These are phyloP conservation scores for Ananas comosus DNA, from an alignment of 176 grass and related monocot genomes.

Conservation along the genomic window DNA sequence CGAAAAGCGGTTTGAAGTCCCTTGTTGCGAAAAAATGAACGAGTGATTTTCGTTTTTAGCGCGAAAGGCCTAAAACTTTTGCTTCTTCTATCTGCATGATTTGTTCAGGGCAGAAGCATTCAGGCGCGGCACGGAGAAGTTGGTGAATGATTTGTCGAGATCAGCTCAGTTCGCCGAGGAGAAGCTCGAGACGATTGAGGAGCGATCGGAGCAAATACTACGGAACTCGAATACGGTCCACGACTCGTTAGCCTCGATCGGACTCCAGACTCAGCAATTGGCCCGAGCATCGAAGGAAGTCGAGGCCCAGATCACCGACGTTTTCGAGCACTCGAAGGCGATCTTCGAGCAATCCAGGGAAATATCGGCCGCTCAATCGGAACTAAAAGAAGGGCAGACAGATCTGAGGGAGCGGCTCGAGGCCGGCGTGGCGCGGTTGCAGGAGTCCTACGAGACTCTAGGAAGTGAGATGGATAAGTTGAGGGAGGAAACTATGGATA, in stretches of 20 bases:
- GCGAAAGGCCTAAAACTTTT: neutral
- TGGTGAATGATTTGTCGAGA: slow-evolving; percentile 60
- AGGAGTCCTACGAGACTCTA: slow-evolving; percentile 48
- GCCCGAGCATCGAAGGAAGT: slow-evolving; percentile 24
- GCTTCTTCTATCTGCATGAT: neutral
- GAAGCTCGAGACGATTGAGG: slow-evolving; percentile 62
- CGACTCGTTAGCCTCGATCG: slow-evolving; percentile 43
- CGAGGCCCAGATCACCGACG: slow-evolving; percentile 32
- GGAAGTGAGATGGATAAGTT: slow-evolving; percentile 53
- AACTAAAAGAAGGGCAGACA: slow-evolving; percentile 43
- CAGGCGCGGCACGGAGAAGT: slow-evolving; percentile 57
- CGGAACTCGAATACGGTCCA: slow-evolving; percentile 36
- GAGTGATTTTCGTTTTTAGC: neutral
- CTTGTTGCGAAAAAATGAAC: too few relatives aligned
- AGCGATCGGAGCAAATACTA: slow-evolving; percentile 45
- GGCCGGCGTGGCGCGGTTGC: slow-evolving; percentile 30
- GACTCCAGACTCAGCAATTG: slow-evolving; percentile 28
- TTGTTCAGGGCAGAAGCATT: slow-evolving; percentile 65
- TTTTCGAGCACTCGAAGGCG: slow-evolving; percentile 37
- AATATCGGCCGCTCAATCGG: slow-evolving; percentile 32
- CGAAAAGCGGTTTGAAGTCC: too few relatives aligned
- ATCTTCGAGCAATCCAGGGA: slow-evolving; percentile 45
- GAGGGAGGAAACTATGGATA: slow-evolving; percentile 33
- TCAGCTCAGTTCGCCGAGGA: slow-evolving; percentile 53
- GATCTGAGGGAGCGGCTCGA: slow-evolving; percentile 56